phyloP scores from a whole-genome alignment of 306 rosid species.

The Malus sylvestris region DNA sequence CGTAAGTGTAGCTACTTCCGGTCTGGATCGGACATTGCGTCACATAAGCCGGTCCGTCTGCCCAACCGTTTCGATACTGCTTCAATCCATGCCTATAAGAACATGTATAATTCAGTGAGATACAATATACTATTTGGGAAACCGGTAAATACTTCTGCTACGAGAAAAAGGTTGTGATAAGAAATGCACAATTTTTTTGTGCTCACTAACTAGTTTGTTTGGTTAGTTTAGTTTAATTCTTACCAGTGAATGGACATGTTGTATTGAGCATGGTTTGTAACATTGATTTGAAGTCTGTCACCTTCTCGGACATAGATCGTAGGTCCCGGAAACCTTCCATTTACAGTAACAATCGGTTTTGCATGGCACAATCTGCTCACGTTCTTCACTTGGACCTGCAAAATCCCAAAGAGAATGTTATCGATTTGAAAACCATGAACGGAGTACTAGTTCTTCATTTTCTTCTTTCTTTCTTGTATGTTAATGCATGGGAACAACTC shows the following conservation, averaged over 20 bases:
- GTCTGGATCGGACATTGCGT: constrained; percentile 76
- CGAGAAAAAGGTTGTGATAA: too few species aligned
- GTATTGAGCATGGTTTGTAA: constrained; percentile 70
- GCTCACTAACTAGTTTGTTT: neutral
- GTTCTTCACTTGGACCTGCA: constrained; percentile 70
- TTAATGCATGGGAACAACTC: constrained; percentile 10
- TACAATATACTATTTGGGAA: too few species aligned
- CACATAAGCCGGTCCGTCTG: constrained; percentile 76
- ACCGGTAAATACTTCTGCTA: too few species aligned
- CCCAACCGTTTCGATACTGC: constrained; percentile 79
- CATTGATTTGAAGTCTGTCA: constrained; percentile 63
- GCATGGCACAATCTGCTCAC: constrained; percentile 83
- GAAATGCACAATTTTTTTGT: too few species aligned
- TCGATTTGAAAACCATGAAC: neutral
- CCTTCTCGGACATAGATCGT: constrained; percentile 70
- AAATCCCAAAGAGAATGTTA: constrained; percentile 1
- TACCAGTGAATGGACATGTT: constrained; percentile 83
- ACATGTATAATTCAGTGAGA: neutral
- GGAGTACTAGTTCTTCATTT: neutral
- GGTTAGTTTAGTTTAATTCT: neutral
- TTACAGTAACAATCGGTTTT: constrained; percentile 75
- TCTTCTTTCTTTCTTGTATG: neutral
- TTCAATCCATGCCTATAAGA: constrained; percentile 63
- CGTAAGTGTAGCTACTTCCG: constrained; percentile 58
- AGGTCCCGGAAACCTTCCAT: constrained; percentile 77